Conservation (phyloP, 345 rosid species). For the Eucalyptus shirleyi region DNA sequence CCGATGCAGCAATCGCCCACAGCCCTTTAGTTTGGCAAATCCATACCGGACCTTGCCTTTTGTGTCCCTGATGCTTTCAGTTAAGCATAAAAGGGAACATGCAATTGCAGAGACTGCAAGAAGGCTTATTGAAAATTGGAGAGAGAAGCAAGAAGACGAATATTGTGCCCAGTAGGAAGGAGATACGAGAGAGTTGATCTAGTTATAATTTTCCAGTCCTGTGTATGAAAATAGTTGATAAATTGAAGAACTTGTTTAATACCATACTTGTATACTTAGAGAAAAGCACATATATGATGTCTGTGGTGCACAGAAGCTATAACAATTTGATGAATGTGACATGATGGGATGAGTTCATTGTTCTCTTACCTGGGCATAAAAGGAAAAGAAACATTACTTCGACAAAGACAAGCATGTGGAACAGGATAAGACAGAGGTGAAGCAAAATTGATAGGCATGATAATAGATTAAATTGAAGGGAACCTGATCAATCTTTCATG, state of each 20-base stretch:
- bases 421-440: background rate
- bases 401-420: background rate
- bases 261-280: background rate
- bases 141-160: constrained; percentile 42
- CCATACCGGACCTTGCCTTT: constrained; percentile 63
- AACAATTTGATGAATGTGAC: background rate
- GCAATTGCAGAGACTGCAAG: constrained; percentile 16
- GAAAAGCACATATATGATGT: background rate
- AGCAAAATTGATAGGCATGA: background rate
- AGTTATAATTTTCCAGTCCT: background rate
- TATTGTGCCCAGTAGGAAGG: constrained; percentile 44
- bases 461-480: background rate
- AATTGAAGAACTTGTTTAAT: background rate
- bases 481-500: background rate
- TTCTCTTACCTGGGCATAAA: background rate
- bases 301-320: background rate
- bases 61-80: constrained; percentile 41
- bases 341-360: background rate
- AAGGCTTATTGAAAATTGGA: constrained; percentile 27
- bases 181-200: constrained; percentile 19
- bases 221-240: background rate
- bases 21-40: constrained; percentile 36
- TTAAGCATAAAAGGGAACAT: constrained; percentile 41
- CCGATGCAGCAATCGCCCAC: constrained; percentile 28
- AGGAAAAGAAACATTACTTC: background rate